Conservation (phyloP, 768 basidiomycete genomes). For the Mycena haematopus region DNA sequence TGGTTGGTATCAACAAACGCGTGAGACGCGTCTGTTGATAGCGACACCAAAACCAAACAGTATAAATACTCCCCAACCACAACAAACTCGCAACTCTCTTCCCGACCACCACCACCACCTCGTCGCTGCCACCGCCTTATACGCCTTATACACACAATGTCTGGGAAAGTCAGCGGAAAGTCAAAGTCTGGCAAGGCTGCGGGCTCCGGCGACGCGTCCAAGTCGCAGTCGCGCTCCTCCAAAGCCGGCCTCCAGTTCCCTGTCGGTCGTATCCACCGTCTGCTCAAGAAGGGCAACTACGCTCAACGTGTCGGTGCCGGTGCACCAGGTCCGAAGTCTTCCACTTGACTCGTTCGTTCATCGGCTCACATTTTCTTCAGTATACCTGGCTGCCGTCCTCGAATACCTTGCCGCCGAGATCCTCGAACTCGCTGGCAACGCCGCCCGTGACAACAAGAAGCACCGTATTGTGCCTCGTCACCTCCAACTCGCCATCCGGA, state of each 20-base stretch:
- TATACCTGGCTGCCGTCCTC: slow-evolving; percentile 91
- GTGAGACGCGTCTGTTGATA: slow-evolving; percentile 30
- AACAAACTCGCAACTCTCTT: slow-evolving; percentile 9
- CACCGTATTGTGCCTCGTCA: slow-evolving; percentile 96
- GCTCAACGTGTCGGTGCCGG: slow-evolving; percentile 88
- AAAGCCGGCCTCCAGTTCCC: slow-evolving; percentile 86
- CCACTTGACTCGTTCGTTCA: slow-evolving; percentile 33
- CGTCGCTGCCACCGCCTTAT: slow-evolving; percentile 13
- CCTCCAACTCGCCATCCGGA: slow-evolving; percentile 92
- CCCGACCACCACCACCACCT: slow-evolving; percentile 13
- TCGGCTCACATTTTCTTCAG: slow-evolving; percentile 42
- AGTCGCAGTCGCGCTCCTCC: slow-evolving; percentile 73
- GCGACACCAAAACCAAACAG: background rate
- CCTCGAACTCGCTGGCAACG: slow-evolving; percentile 90
- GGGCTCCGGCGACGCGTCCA: slow-evolving; percentile 45
- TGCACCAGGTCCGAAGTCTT: slow-evolving; percentile 67
- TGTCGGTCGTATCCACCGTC: slow-evolving; percentile 92
- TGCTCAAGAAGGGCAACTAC: slow-evolving; percentile 86
- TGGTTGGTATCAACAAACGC: slow-evolving; percentile 35
- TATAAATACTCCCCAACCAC: too few relatives aligned
- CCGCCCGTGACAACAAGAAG: slow-evolving; percentile 92
- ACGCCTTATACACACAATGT: slow-evolving; percentile 11
- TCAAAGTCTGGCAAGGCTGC: slow-evolving; percentile 56
- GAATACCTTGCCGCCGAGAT: slow-evolving; percentile 95
- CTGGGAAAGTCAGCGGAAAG: slow-evolving; percentile 27